phyloP scores from a whole-genome alignment of 805 yeast genomes.

The Tetrapisispora pingtungensis region DNA sequence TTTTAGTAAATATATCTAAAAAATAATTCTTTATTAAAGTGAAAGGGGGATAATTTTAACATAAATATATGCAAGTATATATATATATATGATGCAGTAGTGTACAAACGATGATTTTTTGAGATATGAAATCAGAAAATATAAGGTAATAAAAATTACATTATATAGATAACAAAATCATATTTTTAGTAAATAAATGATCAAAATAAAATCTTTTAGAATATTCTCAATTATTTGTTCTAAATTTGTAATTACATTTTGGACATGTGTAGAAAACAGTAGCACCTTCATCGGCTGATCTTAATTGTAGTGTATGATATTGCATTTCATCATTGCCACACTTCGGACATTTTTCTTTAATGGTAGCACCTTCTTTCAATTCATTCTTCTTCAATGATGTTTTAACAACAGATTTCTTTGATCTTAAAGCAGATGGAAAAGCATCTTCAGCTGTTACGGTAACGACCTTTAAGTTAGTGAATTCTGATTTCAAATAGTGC shows the following conservation, averaged over 20 bases:
- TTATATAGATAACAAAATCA: too few species aligned
- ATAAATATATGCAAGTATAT: neutral
- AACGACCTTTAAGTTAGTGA: slow-evolving; percentile 71
- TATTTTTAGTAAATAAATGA: too few species aligned
- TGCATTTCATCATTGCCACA: slow-evolving; percentile 98
- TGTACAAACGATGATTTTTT: neutral
- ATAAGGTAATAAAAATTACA: neutral
- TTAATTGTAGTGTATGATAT: slow-evolving; percentile 88
- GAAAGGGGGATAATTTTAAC: neutral
- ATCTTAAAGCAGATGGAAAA: slow-evolving; percentile 74
- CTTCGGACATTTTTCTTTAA: slow-evolving; percentile 96
- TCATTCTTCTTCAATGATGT: slow-evolving; percentile 69
- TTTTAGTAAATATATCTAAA: too few species aligned
- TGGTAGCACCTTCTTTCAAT: slow-evolving; percentile 89
- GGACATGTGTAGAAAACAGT: slow-evolving; percentile 97
- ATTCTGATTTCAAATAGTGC: slow-evolving; percentile 32
- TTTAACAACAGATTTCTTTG: slow-evolving; percentile 84
- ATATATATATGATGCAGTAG: neutral
- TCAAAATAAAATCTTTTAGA: neutral
- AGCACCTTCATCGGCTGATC: slow-evolving; percentile 99
- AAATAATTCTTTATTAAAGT: too few species aligned
- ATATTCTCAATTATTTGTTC: slow-evolving; percentile 70
- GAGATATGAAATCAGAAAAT: too few species aligned
- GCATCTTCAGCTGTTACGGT: slow-evolving; percentile 88
- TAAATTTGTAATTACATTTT: slow-evolving; percentile 81